Evolutionary conservation across 106 monocot genomes (phyloP).

Genomic region (Acanthochlamys bracteata): DNA sequence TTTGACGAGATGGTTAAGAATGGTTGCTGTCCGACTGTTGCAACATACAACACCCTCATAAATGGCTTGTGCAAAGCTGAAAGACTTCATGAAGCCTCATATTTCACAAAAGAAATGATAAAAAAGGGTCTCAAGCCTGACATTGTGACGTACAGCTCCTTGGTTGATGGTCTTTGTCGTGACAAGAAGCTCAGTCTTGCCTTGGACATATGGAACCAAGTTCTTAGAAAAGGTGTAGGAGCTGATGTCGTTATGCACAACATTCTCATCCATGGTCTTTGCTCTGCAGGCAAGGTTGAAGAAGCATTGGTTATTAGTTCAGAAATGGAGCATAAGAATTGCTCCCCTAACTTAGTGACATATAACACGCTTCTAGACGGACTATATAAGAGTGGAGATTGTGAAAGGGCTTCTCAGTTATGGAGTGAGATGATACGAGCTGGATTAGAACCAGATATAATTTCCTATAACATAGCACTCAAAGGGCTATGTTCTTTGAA

Average conservation of each 20-base stretch:
- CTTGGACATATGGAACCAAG: slow-evolving; percentile 53
- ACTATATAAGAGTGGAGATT: slow-evolving; percentile 43
- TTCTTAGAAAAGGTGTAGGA: slow-evolving; percentile 34
- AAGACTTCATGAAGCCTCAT: slow-evolving; percentile 55
- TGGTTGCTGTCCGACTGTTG: slow-evolving; percentile 44
- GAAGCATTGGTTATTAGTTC: too few species aligned
- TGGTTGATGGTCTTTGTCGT: slow-evolving; percentile 74
- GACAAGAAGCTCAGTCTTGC: slow-evolving; percentile 69
- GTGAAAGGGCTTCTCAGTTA: slow-evolving; percentile 46
- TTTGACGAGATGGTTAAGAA: slow-evolving; percentile 36
- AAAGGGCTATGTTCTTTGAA: slow-evolving; percentile 73
- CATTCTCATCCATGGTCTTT: too few species aligned
- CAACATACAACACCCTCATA: slow-evolving; percentile 86
- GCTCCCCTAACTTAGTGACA: slow-evolving; percentile 61
- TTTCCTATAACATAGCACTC: slow-evolving; percentile 76
- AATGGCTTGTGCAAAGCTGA: slow-evolving; percentile 62
- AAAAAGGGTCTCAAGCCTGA: slow-evolving; percentile 76
- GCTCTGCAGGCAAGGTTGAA: too few species aligned
- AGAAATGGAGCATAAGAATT: slow-evolving; percentile 49
- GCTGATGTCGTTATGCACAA: slow-evolving; percentile 62
- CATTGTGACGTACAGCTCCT: slow-evolving; percentile 54
- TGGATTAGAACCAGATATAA: slow-evolving; percentile 70
- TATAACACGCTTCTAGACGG: slow-evolving; percentile 85
- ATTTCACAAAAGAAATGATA: slow-evolving; percentile 68
- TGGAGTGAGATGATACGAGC: slow-evolving; percentile 61